A percentile compares a stretch with the other conserved stretches of the same genome.
phyloP scores from a whole-genome alignment of 192 early-diverging fungal species.

The Entophlyctis luteolus region DNA sequence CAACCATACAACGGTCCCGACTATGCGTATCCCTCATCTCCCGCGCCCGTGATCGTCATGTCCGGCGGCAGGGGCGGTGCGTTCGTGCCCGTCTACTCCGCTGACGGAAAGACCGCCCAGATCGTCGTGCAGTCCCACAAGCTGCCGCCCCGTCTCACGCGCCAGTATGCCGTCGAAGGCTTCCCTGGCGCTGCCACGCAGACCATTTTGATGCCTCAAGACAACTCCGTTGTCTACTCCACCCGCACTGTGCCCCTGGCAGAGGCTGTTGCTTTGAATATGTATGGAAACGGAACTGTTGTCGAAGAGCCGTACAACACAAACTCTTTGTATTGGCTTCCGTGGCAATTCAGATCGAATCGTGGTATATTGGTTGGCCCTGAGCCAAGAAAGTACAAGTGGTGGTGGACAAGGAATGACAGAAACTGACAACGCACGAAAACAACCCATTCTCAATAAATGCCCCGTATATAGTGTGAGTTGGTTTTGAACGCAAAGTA shows the following conservation, averaged over 20 bases:
- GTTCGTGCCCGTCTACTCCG: background rate
- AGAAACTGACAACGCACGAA: conserved; percentile 49
- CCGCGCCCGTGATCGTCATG: too few relatives aligned
- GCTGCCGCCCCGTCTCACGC: conserved; percentile 5
- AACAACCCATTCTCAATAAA: conserved; percentile 85
- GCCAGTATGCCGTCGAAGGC: conserved; percentile 9
- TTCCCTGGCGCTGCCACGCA: conserved; percentile 14
- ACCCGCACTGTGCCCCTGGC: background rate
- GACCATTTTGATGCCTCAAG: background rate
- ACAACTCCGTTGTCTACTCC: background rate
- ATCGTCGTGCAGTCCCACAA: background rate
- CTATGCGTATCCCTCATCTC: too few relatives aligned
- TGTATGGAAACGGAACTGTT: background rate
- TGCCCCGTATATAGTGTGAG: conserved; percentile 68
- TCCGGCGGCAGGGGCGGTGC: too few relatives aligned
- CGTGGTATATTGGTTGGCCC: background rate
- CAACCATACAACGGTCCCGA: too few relatives aligned
- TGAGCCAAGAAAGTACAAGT: background rate
- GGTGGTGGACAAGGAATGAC: background rate
- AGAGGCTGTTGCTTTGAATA: background rate
- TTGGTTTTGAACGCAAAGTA: conserved; percentile 50
- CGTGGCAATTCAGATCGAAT: too few relatives aligned
- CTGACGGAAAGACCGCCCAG: background rate
- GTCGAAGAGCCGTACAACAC: conserved; percentile 14
- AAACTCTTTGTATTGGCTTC: background rate